Evolutionary conservation across 2,329 filamentous ascomycete genomes (phyloP).

Genomic region (Epichloe typhina): DNA sequence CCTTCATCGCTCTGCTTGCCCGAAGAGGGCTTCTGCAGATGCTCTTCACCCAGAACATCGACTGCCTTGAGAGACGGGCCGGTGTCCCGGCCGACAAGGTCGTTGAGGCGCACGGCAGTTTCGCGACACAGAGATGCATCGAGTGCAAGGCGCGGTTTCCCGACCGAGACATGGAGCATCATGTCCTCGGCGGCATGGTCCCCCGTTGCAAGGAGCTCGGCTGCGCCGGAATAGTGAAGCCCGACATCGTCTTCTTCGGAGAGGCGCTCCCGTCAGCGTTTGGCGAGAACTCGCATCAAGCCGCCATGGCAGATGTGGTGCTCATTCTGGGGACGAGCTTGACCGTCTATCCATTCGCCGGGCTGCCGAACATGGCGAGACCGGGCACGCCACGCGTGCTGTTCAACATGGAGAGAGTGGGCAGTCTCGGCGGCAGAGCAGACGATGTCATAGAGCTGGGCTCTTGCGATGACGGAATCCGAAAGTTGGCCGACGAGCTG

Average conservation of each 20-base stretch:
- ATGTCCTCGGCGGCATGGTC: slow-evolving; percentile 53
- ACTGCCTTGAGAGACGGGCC: slow-evolving; percentile 79
- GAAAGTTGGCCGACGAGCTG: slow-evolving; percentile 62
- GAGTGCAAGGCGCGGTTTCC: slow-evolving; percentile 68
- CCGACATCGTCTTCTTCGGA: slow-evolving; percentile 91
- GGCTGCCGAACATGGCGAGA: slow-evolving; percentile 52
- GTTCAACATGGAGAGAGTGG: slow-evolving; percentile 78
- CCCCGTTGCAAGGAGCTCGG: slow-evolving; percentile 48
- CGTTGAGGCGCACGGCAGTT: slow-evolving; percentile 90
- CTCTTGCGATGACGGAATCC: slow-evolving; percentile 71
- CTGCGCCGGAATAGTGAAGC: slow-evolving; percentile 76
- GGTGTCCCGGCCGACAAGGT: slow-evolving; percentile 73
- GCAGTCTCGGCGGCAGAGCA: slow-evolving; percentile 57
- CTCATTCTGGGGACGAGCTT: slow-evolving; percentile 86
- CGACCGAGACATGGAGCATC: slow-evolving; percentile 57
- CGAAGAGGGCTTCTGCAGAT: slow-evolving; percentile 67
- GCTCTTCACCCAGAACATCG: slow-evolving; percentile 96
- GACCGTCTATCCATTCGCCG: slow-evolving; percentile 78
- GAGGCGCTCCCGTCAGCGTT: slow-evolving; percentile 42
- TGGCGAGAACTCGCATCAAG: slow-evolving; percentile 27
- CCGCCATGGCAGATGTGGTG: slow-evolving; percentile 56
- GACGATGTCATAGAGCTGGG: slow-evolving; percentile 80
- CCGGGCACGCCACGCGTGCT: slow-evolving; percentile 61
- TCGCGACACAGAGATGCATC: slow-evolving; percentile 81
- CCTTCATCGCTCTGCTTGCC: slow-evolving; percentile 72